Evolutionary conservation across 2,329 filamentous ascomycete genomes (phyloP), one percentile per base, ranked within the genome.

Genomic region (Botrytis sinoallii): DNA sequence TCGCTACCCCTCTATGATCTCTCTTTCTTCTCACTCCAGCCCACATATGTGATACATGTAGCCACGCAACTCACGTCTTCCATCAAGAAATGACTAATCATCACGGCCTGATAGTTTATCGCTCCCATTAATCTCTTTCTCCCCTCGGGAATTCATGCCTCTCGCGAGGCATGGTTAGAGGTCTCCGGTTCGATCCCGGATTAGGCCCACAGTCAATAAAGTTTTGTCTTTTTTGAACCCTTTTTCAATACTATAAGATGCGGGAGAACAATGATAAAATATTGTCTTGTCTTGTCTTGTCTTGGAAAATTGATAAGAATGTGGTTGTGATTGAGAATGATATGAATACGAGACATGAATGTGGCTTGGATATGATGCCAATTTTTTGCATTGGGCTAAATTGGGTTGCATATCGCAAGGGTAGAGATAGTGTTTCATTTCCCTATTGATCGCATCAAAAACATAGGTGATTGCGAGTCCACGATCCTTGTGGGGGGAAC

Each of bases 151-250:
- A 32, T 32, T 32, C 32, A 32, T 32, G 32, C 0, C 35, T 38
- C 35, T 38, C 35, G 35, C 35, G 7, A 38, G 35, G 35, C 35
- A 38, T 38, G 35, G 35, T 38, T 38, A 4, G 64, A 67, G 64
- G 64, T 67, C 64, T 67, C 64, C 65, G 65, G 46, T 67, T 67
- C 65, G n/a, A 67, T 55, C 46, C 65, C 65, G 65, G 46, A 67
- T 67, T 67, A 67, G 65, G 65, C 65, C 65, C 46, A 6, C 10
- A 3, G 4, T n/a, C 0, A 20, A 0, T 12, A 1, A 12, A 4
- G 0, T 67, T 67, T 67, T 40, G 65, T 0, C 4, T 9, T n/a
- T 16, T 52, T 7, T 38, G 35, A 4, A 5, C 25, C 10, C 14
- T 46, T 66, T 38, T 29, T 52, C 25, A 4, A 20, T 66, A 12